Base-by-base conservation (phyloP, 257 asterid species). In the Henckelia pumila region DNA sequence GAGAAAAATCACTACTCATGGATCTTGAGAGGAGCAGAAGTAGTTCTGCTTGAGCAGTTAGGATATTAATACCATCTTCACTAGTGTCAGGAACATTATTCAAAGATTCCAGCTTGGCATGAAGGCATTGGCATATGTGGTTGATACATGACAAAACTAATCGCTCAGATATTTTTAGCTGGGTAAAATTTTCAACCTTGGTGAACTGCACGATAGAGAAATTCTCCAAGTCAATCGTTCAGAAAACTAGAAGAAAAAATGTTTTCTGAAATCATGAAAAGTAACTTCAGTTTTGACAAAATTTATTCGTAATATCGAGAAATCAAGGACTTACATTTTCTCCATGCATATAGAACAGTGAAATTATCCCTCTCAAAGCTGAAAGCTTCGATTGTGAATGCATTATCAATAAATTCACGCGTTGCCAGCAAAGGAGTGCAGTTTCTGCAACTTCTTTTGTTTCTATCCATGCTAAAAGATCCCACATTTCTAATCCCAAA, bases 401-500 rank as follows among this genome's bases (percentile, higher is more conserved):
- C 77, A 87, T 59, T 60, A 79, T 73, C 84, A 73, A 77, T 52
- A 85, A 75, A 78, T 94, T 94, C 56, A 70, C 79, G 69, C 88
- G 84, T 77, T 83, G 83, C 84, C 87, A 76, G 69, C 71, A 86
- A 67, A 68, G 77, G 77, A 91, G 75, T 89, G 89, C 71, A 63
- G 76, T 77, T 76, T 88, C 95, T 52, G 86, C 95, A 72, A 88
- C 77, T 26, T 66, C 82, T 80, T 85, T 87, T 66, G 91, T 80
- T 59, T 77, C 83, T 82, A 73, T 87, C 97, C 95, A 83, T 7
- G 82, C 79, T 50, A 82, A 75, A 70, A 82, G 77, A 71, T 82
- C 95, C 96, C 99, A 91, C 78, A 83, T 77, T 67, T 87, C 92
- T 25, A 89, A 68, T 50, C 95, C 99, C 68, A 88, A 64, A 76